phyloP scores from a whole-genome alignment of 805 yeast genomes.

The Jamesozyma jinghongensis region DNA sequence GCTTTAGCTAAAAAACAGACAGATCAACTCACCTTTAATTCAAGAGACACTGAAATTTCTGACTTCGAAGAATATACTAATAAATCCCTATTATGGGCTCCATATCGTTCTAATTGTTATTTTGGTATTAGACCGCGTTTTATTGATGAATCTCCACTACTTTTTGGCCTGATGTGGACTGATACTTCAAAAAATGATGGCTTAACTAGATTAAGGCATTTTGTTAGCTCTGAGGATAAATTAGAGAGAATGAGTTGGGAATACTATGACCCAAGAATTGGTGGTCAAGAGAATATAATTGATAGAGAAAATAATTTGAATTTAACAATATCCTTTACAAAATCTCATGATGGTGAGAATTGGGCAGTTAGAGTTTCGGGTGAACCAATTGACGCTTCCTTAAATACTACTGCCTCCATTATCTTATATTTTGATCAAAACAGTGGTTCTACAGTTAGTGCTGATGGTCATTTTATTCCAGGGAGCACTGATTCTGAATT shows the following conservation, averaged over 20 bases:
- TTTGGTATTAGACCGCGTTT: slow-evolving; percentile 73
- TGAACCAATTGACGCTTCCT: slow-evolving; percentile 43
- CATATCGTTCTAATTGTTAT: slow-evolving; percentile 80
- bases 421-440: slow-evolving; percentile 76
- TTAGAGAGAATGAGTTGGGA: slow-evolving; percentile 76
- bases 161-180: slow-evolving; percentile 85
- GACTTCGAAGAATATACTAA: slow-evolving; percentile 32
- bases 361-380: slow-evolving; percentile 79
- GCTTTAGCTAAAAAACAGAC: neutral
- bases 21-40: neutral
- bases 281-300: slow-evolving; percentile 69
- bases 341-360: slow-evolving; percentile 55
- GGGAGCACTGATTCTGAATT: slow-evolving; percentile 5
- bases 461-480: slow-evolving; percentile 17
- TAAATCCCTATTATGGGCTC: slow-evolving; percentile 75
- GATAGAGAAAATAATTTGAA: slow-evolving; percentile 59
- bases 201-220: slow-evolving; percentile 54
- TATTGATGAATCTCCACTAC: slow-evolving; percentile 45
- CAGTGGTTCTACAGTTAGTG: slow-evolving; percentile 35
- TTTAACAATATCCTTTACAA: slow-evolving; percentile 65
- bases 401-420: slow-evolving; percentile 47
- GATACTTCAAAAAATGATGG: slow-evolving; percentile 50
- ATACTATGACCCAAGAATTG: slow-evolving; percentile 76
- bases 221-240: slow-evolving; percentile 63
- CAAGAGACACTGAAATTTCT: neutral